phyloP scores from a whole-genome alignment of 2,329 filamentous ascomycete genomes.

The Orbilia oligospora region DNA sequence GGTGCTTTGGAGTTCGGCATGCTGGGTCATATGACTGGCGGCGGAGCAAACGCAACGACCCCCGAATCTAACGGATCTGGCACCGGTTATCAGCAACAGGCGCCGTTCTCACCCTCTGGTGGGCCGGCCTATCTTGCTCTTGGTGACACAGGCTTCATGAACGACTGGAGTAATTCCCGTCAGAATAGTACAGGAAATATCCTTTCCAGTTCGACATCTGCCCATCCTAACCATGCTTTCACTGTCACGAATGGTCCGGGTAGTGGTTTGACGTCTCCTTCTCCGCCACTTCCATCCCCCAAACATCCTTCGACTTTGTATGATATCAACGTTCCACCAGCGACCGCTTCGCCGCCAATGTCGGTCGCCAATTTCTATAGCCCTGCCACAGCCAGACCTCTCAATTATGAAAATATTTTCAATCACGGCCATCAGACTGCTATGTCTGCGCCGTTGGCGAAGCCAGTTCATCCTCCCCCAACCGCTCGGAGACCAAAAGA shows the following conservation, averaged over 20 bases:
- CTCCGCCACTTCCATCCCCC: slow-evolving; percentile 50
- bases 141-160: slow-evolving; percentile 54
- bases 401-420: slow-evolving; percentile 62
- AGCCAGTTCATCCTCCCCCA: slow-evolving; percentile 64
- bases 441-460: slow-evolving; percentile 69
- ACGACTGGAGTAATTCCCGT: slow-evolving; percentile 53
- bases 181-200: slow-evolving; percentile 56
- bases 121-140: slow-evolving; percentile 54
- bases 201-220: slow-evolving; percentile 38
- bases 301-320: slow-evolving; percentile 54
- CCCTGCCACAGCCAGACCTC: slow-evolving; percentile 47
- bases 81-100: slow-evolving; percentile 52
- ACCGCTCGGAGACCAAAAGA: slow-evolving; percentile 74
- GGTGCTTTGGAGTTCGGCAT: slow-evolving; percentile 96
- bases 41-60: slow-evolving; percentile 82
- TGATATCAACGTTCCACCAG: slow-evolving; percentile 53
- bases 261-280: slow-evolving; percentile 58
- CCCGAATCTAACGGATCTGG: slow-evolving; percentile 72
- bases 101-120: slow-evolving; percentile 55
- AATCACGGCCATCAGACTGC: slow-evolving; percentile 66
- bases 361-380: slow-evolving; percentile 62
- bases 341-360: slow-evolving; percentile 63
- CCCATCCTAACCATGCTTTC: slow-evolving; percentile 53
- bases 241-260: slow-evolving; percentile 58
- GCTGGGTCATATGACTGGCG: slow-evolving; percentile 95